phyloP scores from a whole-genome alignment of 192 early-diverging fungal genomes.

The Linderina pennispora region DNA sequence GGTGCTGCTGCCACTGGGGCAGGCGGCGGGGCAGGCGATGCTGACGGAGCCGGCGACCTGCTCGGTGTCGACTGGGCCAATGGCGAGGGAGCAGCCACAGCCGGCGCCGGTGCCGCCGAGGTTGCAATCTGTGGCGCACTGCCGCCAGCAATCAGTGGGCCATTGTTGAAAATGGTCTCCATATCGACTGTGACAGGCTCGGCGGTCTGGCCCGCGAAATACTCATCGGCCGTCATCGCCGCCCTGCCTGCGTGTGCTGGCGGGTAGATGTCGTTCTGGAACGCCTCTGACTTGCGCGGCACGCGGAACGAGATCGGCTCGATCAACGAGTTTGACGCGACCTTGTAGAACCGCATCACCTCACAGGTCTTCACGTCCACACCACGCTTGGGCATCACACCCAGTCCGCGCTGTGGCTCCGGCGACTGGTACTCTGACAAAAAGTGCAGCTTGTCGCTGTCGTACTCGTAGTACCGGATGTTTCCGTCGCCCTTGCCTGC shows the following conservation, averaged over 20 bases:
- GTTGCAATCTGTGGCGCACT: conserved; percentile 3
- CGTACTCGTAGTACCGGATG: conserved; percentile 98
- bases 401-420: conserved; percentile 91
- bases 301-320: conserved; percentile 98
- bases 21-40: background rate
- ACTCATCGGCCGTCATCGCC: conserved; percentile 86
- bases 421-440: conserved; percentile 86
- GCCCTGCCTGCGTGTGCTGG: conserved; percentile 74
- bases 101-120: background rate
- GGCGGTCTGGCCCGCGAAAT: conserved; percentile 78
- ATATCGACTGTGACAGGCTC: conserved; percentile 56
- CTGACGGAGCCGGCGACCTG: background rate
- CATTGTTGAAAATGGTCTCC: conserved; percentile 20
- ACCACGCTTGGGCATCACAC: conserved; percentile 89
- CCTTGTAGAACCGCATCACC: conserved; percentile 91
- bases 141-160: conserved; percentile 24
- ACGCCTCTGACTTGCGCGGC: conserved; percentile 90
- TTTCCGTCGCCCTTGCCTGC: conserved; percentile 99
- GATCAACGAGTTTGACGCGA: conserved; percentile 69
- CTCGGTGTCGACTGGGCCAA: no score
- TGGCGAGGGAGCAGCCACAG: conserved; percentile 1
- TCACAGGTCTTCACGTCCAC: conserved; percentile 83
- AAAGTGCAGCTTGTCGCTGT: conserved; percentile 84
- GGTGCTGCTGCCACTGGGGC: background rate
- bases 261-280: conserved; percentile 96